Conservation (phyloP, 2,329 filamentous ascomycete genomes). For the Ambrosiella xylebori region DNA sequence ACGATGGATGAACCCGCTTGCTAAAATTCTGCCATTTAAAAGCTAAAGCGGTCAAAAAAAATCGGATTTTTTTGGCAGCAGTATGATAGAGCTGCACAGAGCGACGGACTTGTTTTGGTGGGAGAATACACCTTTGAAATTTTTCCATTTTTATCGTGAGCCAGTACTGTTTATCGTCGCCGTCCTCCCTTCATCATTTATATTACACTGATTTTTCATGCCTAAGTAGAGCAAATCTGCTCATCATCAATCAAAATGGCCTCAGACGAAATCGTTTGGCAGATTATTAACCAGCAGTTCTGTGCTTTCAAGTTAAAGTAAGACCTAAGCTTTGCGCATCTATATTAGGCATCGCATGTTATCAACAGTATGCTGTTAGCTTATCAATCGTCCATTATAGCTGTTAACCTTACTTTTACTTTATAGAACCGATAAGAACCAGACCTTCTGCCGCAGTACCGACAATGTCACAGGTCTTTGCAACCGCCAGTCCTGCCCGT, state of each 20-base stretch:
- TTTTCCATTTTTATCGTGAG: constrained; percentile 2
- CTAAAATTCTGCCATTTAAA: constrained; percentile 9
- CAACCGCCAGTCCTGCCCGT: constrained; percentile 73
- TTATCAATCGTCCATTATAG: not conserved
- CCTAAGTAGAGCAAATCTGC: not conserved
- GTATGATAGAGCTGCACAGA: constrained; percentile 1
- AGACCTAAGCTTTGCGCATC: constrained; percentile 17
- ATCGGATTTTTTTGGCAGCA: constrained; percentile 10
- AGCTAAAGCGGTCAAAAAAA: constrained; percentile 13
- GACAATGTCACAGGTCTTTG: constrained; percentile 74
- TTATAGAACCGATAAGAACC: constrained; percentile 57
- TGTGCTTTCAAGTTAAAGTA: constrained; percentile 91
- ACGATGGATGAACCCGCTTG: not conserved
- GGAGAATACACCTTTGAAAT: constrained; percentile 1
- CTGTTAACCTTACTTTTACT: not conserved
- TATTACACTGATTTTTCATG: not conserved
- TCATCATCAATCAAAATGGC: constrained; percentile 39
- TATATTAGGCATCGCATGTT: not conserved
- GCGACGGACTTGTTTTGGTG: not conserved
- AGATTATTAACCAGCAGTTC: constrained; percentile 88
- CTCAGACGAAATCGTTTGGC: constrained; percentile 94
- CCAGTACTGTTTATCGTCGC: constrained; percentile 1
- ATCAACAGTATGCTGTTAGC: not conserved
- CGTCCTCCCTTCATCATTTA: not conserved
- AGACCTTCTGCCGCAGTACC: constrained; percentile 92